A percentile compares a stretch with the other conserved stretches of the same genome.
These are phyloP conservation scores for Phoma sp. DNA, from an alignment of 2,329 filamentous ascomycete species.

Conservation along the genomic window DNA sequence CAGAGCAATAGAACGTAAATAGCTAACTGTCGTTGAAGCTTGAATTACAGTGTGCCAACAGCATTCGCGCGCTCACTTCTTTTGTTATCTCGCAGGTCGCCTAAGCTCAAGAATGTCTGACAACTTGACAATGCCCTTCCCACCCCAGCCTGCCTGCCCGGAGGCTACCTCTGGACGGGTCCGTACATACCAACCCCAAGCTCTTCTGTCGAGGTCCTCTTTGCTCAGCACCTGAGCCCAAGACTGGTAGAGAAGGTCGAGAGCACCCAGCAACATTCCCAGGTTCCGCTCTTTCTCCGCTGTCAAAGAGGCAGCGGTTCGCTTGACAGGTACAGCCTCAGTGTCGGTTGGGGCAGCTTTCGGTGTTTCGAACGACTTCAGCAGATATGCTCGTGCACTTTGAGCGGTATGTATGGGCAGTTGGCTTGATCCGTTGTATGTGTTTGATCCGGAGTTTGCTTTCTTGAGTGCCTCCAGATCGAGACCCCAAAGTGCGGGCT, in stretches of 20 bases:
- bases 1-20: not conserved
- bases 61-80: not conserved
- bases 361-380: slow-evolving; percentile 65
- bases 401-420: slow-evolving; percentile 80
- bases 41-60: too few species aligned
- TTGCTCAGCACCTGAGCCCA: slow-evolving; percentile 71
- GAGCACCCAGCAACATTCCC: slow-evolving; percentile 71
- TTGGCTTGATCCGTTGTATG: slow-evolving; percentile 45
- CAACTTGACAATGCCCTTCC: slow-evolving; percentile 74
- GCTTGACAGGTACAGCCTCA: slow-evolving; percentile 51
- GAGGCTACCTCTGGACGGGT: slow-evolving; percentile 78
- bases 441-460: slow-evolving; percentile 45
- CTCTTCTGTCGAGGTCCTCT: slow-evolving; percentile 75
- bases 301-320: slow-evolving; percentile 57
- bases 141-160: slow-evolving; percentile 82
- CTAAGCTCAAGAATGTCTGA: slow-evolving; percentile 62
- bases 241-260: slow-evolving; percentile 75
- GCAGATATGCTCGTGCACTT: slow-evolving; percentile 66
- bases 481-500: slow-evolving; percentile 64
- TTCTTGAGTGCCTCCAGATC: slow-evolving; percentile 64
- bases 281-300: slow-evolving; percentile 74
- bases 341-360: slow-evolving; percentile 33
- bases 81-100: slow-evolving; percentile 15
- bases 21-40: not conserved
- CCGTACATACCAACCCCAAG: slow-evolving; percentile 82